phyloP scores from a whole-genome alignment of 768 basidiomycete genomes.

The Pilatotrama ljubarskyi region DNA sequence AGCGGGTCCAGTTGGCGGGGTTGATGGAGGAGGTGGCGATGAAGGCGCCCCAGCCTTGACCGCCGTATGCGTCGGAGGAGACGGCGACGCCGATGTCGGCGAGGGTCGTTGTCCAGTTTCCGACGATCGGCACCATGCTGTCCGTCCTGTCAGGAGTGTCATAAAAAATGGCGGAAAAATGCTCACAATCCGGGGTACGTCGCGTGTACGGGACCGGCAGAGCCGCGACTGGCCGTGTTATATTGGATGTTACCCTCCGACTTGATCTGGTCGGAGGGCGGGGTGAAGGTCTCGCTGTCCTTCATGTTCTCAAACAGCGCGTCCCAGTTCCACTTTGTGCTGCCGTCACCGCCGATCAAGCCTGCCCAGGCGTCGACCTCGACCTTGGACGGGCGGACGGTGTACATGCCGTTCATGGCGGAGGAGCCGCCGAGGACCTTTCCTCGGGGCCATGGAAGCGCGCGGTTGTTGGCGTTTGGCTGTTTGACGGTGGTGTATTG shows the following conservation, averaged over 20 bases:
- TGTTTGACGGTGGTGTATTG: conserved; percentile 52
- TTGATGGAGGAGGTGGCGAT: conserved; percentile 63
- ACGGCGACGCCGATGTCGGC: conserved; percentile 44
- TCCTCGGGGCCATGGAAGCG: conserved; percentile 59
- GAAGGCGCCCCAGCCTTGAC: conserved; percentile 50
- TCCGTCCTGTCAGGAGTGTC: conserved; percentile 23
- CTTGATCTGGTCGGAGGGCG: conserved; percentile 45
- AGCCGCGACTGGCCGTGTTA: conserved; percentile 48
- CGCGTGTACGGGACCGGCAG: conserved; percentile 48
- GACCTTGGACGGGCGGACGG: conserved; percentile 50
- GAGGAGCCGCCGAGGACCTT: conserved; percentile 70
- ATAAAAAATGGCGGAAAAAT: neutral
- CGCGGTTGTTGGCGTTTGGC: conserved; percentile 42
- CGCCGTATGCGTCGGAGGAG: conserved; percentile 45
- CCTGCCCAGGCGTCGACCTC: conserved; percentile 50
- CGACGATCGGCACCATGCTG: conserved; percentile 51
- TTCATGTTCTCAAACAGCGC: conserved; percentile 47
- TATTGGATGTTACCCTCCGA: conserved; percentile 46
- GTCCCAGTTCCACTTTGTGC: conserved; percentile 48
- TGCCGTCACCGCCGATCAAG: conserved; percentile 39
- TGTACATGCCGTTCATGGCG: conserved; percentile 71
- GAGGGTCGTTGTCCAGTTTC: conserved; percentile 57
- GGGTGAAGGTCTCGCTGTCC: conserved; percentile 56
- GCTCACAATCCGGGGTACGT: conserved; percentile 55
- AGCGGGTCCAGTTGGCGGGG: conserved; percentile 61